These are phyloP conservation scores for Candida sakaeoensis DNA, from an alignment of 805 yeast species.

Conservation along the genomic window DNA sequence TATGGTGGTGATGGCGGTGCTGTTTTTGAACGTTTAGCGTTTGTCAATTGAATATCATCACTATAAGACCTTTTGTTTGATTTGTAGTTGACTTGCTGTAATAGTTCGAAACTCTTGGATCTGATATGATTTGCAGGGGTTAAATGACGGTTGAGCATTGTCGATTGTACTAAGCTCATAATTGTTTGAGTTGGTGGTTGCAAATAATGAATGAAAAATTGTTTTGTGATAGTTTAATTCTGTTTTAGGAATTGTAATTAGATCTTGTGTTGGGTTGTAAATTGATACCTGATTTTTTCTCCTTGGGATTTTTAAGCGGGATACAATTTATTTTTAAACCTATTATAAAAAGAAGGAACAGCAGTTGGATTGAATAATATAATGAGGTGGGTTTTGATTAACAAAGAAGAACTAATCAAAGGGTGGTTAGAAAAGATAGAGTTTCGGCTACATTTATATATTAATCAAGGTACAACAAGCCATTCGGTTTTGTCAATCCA, in stretches of 20 bases:
- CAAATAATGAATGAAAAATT: background rate
- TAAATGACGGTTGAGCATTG: slow-evolving; percentile 29
- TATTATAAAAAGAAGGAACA: background rate
- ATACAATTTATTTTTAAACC: too few species aligned
- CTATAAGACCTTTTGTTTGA: slow-evolving; percentile 12
- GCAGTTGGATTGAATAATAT: background rate
- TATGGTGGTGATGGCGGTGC: slow-evolving; percentile 38
- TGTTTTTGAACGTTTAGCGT: slow-evolving; percentile 37
- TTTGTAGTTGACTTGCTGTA: slow-evolving; percentile 9
- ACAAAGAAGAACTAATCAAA: background rate
- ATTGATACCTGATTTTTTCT: background rate
- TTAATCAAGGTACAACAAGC: slow-evolving; percentile 5
- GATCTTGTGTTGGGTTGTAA: slow-evolving; percentile 22
- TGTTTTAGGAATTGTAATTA: slow-evolving; percentile 13
- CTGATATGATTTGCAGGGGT: slow-evolving; percentile 28
- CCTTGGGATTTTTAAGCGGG: too few species aligned
- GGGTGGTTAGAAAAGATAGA: background rate
- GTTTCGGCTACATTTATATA: background rate
- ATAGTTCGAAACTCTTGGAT: slow-evolving; percentile 33
- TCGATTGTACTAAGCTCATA: slow-evolving; percentile 31
- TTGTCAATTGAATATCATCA: slow-evolving; percentile 7
- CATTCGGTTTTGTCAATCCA: background rate
- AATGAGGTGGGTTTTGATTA: too few species aligned
- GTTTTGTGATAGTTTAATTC: background rate
- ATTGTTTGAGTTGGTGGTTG: slow-evolving; percentile 1